phyloP scores from a whole-genome alignment of 208 protist species.

The Leptomonas seymouri region DNA sequence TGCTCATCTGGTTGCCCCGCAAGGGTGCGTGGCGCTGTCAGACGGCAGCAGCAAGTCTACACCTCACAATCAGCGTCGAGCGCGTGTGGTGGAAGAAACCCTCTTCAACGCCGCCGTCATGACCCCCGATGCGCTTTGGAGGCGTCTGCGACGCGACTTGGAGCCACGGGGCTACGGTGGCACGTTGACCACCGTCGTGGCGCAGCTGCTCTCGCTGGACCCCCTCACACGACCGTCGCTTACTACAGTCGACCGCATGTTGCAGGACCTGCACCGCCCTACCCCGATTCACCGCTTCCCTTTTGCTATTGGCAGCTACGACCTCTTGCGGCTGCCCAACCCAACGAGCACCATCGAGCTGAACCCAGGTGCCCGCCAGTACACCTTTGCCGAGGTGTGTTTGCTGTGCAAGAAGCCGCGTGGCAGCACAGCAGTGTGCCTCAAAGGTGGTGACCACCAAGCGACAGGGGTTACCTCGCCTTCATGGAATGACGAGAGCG shows the following conservation, averaged over 20 bases:
- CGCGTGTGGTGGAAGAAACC: constrained; percentile 15
- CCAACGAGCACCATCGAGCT: constrained; percentile 40
- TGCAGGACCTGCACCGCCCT: constrained; percentile 61
- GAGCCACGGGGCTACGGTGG: constrained; percentile 54
- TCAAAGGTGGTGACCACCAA: constrained; percentile 40
- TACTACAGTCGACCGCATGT: constrained; percentile 38
- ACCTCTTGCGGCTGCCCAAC: constrained; percentile 51
- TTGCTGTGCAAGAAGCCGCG: constrained; percentile 49
- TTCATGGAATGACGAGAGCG: constrained; percentile 54
- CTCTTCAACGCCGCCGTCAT: constrained; percentile 59
- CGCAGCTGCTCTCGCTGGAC: constrained; percentile 73
- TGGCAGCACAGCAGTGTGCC: constrained; percentile 33
- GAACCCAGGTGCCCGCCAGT: constrained; percentile 49
- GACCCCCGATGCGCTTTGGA: constrained; percentile 52
- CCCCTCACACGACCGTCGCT: constrained; percentile 61
- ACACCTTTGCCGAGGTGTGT: constrained; percentile 52
- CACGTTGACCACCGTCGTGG: constrained; percentile 43
- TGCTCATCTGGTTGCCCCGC: constrained; percentile 3
- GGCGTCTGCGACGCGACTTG: constrained; percentile 44
- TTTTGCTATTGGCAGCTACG: constrained; percentile 65
- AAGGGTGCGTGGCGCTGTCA: not conserved
- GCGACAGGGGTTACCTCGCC: constrained; percentile 52
- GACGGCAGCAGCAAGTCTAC: not conserved
- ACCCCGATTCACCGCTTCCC: constrained; percentile 73
- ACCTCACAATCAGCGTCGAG: not conserved